Conservation (phyloP, 208 protist species). For the Balamuthia mandrillaris region DNA sequence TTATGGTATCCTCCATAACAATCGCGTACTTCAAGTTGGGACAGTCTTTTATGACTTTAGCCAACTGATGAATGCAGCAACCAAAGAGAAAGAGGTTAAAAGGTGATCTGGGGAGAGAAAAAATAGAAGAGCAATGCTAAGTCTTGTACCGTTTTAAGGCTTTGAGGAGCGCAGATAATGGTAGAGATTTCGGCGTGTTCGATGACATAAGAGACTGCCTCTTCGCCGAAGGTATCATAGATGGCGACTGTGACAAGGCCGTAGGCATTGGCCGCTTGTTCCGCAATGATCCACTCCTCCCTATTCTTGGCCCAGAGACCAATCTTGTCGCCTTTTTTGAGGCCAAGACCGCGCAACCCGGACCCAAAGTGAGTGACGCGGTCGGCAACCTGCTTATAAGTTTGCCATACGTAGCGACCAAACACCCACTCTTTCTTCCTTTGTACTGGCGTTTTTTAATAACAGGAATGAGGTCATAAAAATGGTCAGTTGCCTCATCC, state of each 20-base stretch:
- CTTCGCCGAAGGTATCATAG: constrained; percentile 68
- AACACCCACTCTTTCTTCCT: background rate
- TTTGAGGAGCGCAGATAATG: constrained; percentile 42
- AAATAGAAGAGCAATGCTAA: too few species aligned
- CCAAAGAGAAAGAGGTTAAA: background rate
- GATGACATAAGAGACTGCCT: constrained; percentile 63
- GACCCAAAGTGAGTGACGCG: constrained; percentile 27
- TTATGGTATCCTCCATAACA: too few species aligned
- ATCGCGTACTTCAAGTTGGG: too few species aligned
- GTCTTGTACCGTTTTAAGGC: constrained; percentile 36
- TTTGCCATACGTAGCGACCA: background rate
- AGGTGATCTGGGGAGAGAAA: background rate
- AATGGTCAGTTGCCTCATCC: too few species aligned
- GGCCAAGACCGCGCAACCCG: background rate
- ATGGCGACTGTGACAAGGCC: constrained; percentile 52
- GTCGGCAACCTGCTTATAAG: background rate
- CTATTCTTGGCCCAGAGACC: constrained; percentile 62
- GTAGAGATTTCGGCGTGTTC: constrained; percentile 52
- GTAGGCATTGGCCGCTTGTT: constrained; percentile 37
- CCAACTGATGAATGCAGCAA: too few species aligned
- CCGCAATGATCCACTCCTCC: constrained; percentile 56
- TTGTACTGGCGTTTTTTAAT: too few species aligned
- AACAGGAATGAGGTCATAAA: too few species aligned
- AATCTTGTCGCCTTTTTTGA: constrained; percentile 13
- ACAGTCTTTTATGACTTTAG: too few species aligned